Evolutionary conservation across 1,284 basidiomycete genomes (phyloP).

Genomic region (Malassezia nana): DNA sequence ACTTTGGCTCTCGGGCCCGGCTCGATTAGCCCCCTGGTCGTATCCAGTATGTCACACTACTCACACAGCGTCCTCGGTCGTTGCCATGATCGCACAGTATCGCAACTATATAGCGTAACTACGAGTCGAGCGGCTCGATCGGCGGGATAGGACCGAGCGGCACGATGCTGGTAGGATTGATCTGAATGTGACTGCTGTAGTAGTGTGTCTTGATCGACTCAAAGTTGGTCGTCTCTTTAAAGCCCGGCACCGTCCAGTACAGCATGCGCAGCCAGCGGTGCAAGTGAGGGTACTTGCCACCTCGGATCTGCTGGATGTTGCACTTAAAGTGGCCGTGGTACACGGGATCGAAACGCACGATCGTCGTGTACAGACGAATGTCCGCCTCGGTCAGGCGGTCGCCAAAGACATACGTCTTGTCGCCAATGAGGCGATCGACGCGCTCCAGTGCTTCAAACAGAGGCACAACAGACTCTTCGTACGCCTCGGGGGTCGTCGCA

Average conservation of each 20-base stretch:
- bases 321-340: slow-evolving; percentile 83
- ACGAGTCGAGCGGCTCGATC: slow-evolving; percentile 29
- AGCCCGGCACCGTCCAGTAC: slow-evolving; percentile 82
- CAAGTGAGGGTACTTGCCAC: slow-evolving; percentile 30
- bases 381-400: slow-evolving; percentile 80
- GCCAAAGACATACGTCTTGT: slow-evolving; percentile 73
- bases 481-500: slow-evolving; percentile 69
- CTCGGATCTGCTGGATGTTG: slow-evolving; percentile 54
- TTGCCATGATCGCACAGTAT: slow-evolving; percentile 17
- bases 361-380: slow-evolving; percentile 72
- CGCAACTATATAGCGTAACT: slow-evolving; percentile 11
- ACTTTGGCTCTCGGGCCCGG: slow-evolving; percentile 61
- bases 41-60: slow-evolving; percentile 62
- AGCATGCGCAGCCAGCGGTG: slow-evolving; percentile 64
- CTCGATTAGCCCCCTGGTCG: slow-evolving; percentile 67
- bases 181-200: slow-evolving; percentile 40
- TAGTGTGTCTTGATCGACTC: slow-evolving; percentile 52
- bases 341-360: slow-evolving; percentile 69
- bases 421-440: slow-evolving; percentile 66
- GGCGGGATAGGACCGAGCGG: slow-evolving; percentile 36
- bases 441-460: slow-evolving; percentile 67
- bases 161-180: slow-evolving; percentile 42
- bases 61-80: slow-evolving; percentile 8
- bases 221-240: slow-evolving; percentile 79
- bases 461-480: slow-evolving; percentile 61